Evolutionary conservation across 2,329 filamentous ascomycete species (phyloP), one percentile per base, ranked within the genome.

Genomic region (Stachybotrys elegans): DNA sequence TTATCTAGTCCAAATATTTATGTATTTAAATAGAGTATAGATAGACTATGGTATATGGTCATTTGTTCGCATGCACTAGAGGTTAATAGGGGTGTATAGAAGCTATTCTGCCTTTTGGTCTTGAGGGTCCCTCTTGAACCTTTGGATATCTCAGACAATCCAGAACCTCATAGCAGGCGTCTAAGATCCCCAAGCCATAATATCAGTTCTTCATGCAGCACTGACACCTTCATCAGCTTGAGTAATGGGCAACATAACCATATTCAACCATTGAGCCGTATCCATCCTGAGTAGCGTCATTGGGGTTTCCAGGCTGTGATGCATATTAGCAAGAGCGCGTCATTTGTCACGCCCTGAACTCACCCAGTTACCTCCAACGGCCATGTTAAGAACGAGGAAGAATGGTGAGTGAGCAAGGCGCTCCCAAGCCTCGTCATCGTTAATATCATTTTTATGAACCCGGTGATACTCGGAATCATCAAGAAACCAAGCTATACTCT

Each of bases 401-500:
- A 35, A 16, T 19, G 32, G 32, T 19, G 32, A 35, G 32, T 35
- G 32, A n/a, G 32, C 32, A 8, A 35, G 17, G 17, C 32, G 32
- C 8, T 19, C 17, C 32, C 32, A 35, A 35, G 17, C 32, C 12
- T 35, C 17, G 12, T 35, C 32, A 35, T 35, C 16, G 32, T 19
- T 19, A 35, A 35, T 19, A 13, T 35, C 17, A 16, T 19, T 16
- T 35, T 16, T 19, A n/a, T 35, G 32, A 8, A 35, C 32, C 32
- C 32, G 32, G 17, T 60, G 57, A 49, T 60, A 71, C 11, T 55
- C 55, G 4, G 48, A 45, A 19, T 66, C 69, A 37, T 74, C 67
- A 34, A 67, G 44, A 42, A 62, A 51, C 68, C 70, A 74, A 6
- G 61, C 58, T 21, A 75, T 67, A 16, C 59, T 59, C 62, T 75